Percentiles rank a stretch among this genome's conserved stretches.
Conservation (phyloP, 371 early-diverging fungal genomes). For the Zopfochytrium polystomum region DNA sequence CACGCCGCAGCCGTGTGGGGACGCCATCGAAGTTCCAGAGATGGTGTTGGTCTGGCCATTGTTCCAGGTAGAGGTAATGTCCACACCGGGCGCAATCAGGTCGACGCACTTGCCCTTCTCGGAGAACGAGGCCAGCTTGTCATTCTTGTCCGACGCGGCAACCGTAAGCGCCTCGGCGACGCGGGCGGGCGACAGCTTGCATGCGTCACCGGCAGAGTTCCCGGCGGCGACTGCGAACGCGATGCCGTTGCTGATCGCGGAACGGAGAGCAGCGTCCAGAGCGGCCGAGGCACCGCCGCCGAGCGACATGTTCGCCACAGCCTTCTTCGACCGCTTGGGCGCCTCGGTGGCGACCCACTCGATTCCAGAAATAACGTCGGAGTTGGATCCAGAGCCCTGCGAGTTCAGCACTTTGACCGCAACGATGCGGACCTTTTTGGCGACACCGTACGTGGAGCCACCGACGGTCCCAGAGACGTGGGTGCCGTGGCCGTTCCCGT, state of each 20-base stretch:
- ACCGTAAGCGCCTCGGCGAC: conserved; percentile 92
- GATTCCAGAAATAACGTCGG: conserved; percentile 69
- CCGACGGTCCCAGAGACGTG: conserved; percentile 72
- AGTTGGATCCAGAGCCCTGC: conserved; percentile 62
- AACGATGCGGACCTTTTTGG: conserved; percentile 77
- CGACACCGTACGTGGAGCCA: conserved; percentile 83
- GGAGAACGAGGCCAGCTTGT: conserved; percentile 88
- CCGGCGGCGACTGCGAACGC: conserved; percentile 98
- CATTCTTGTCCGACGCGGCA: conserved; percentile 82
- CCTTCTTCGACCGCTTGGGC: conserved; percentile 56
- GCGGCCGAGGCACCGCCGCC: conserved; percentile 86
- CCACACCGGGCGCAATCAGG: conserved; percentile 90
- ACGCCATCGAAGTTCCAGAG: conserved; percentile 99
- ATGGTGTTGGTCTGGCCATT: conserved; percentile 82
- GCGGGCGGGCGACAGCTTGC: conserved; percentile 93
- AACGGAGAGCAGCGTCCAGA: conserved; percentile 79
- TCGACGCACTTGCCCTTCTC: conserved; percentile 92
- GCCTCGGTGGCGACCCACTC: conserved; percentile 58
- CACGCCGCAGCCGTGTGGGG: conserved; percentile 97
- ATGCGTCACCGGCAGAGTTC: conserved; percentile 79
- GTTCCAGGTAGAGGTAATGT: conserved; percentile 86
- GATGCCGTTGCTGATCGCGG: conserved; percentile 79
- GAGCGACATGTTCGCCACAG: conserved; percentile 94
- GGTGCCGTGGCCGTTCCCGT: conserved; percentile 69
- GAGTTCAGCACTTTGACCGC: conserved; percentile 80